Evolutionary conservation across 2,329 filamentous ascomycete species (phyloP), one percentile per base, ranked within the genome.

Genomic region (Aureobasidium sp.): DNA sequence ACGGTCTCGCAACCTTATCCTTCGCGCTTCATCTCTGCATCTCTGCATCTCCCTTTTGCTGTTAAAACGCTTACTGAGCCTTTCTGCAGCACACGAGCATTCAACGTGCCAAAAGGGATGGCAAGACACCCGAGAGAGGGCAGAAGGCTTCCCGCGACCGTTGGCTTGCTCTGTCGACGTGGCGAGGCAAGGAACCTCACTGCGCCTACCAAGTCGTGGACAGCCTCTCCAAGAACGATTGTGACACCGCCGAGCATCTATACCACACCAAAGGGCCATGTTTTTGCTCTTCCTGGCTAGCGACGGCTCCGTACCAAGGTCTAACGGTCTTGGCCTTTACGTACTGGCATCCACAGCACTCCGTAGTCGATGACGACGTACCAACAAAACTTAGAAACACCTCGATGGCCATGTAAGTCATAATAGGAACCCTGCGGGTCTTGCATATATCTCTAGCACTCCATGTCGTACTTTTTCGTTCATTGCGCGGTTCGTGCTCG

Each of bases 261-360:
- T 58, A 58, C 54, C 42, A 29, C 7, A 11, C 2, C 17, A 2
- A 45, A 44, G 22, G 7, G 37, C 17, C 27, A 45, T 45, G 8
- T 15, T 3, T 22, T 6, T 35, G 5, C 40, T 45, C 53, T 45
- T 17, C n/a, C 15, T 42, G 53, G 53, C 53, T 58, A 58, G 40
- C n/a, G 33, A 22, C 31, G n/a, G 27, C 29, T 58, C 40, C 31
- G 35, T 58, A 58, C 54, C 42, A 58, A 58, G 54, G 11, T 17
- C 14, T n/a, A 58, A 58, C 54, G 54, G 40, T 48, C 54, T 58
- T 58, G 54, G 54, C 54, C 37, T 58, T 58, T 58, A 58, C 54
- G 54, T 58, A 37, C 12, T 58, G 54, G 39, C 54, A 29, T 27
- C 24, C 54, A 24, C 27, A 24, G 15, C 35, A 29, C 31, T 19